A percentile compares a stretch with the other conserved stretches of the same genome.
These are phyloP conservation scores for Ceratocystis papillata DNA, from an alignment of 2,329 filamentous ascomycete species.

Conservation along the genomic window DNA sequence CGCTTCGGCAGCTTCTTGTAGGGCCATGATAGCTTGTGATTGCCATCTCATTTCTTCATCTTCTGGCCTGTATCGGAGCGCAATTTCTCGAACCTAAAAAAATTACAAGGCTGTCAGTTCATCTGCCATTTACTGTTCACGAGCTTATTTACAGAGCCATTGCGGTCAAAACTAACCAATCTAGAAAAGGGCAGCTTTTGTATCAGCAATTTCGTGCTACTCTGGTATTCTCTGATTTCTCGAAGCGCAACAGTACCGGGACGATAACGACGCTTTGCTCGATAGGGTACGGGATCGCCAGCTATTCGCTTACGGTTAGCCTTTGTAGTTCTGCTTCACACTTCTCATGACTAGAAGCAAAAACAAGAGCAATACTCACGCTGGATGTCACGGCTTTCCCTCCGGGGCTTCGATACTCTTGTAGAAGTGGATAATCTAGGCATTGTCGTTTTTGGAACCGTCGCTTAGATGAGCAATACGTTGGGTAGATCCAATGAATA, in stretches of 20 bases:
- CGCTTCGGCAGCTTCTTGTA: slow-evolving; percentile 93
- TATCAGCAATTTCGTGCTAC: slow-evolving; percentile 76
- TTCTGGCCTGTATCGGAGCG: slow-evolving; percentile 49
- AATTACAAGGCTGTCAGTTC: slow-evolving; percentile 24
- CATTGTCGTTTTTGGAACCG: slow-evolving; percentile 7
- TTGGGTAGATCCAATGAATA: not conserved
- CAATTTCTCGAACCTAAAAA: slow-evolving; percentile 58
- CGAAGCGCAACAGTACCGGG: slow-evolving; percentile 78
- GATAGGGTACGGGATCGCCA: slow-evolving; percentile 59
- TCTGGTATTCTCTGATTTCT: slow-evolving; percentile 87
- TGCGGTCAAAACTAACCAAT: slow-evolving; percentile 41
- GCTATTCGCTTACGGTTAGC: slow-evolving; percentile 38
- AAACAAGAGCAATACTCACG: slow-evolving; percentile 3
- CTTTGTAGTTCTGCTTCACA: not conserved
- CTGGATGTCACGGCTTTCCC: slow-evolving; percentile 17
- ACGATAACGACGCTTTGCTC: slow-evolving; percentile 53
- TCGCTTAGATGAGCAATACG: not conserved
- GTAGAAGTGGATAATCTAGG: slow-evolving; percentile 15
- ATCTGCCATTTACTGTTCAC: not conserved
- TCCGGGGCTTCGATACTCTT: slow-evolving; percentile 17
- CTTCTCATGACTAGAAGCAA: not conserved
- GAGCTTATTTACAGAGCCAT: not conserved
- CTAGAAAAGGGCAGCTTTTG: slow-evolving; percentile 70
- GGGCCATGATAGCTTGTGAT: slow-evolving; percentile 81
- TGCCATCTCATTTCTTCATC: slow-evolving; percentile 81